Conservation (phyloP, 140 eudicot genomes). For the Erigeron philadelphicus region DNA sequence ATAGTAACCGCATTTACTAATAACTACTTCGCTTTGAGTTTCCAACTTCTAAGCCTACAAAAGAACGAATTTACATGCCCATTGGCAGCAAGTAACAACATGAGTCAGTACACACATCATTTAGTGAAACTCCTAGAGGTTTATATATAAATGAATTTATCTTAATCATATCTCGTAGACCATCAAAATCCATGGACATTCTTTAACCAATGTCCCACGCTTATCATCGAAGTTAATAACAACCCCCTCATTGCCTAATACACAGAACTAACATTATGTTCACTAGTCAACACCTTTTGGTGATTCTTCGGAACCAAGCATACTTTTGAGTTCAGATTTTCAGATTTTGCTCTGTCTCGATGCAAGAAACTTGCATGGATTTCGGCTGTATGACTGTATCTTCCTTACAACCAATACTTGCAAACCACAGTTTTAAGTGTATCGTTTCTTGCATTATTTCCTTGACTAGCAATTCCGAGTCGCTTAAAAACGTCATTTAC, state of each 20-base stretch:
- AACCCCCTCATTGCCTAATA: constrained; percentile 39
- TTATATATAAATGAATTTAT: constrained; percentile 21
- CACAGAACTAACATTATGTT: constrained; percentile 10
- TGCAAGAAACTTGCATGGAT: constrained; percentile 50
- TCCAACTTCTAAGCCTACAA: constrained; percentile 53
- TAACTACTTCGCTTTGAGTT: constrained; percentile 34
- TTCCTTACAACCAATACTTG: constrained; percentile 56
- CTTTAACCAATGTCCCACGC: constrained; percentile 43
- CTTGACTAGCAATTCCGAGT: constrained; percentile 22
- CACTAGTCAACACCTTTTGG: constrained; percentile 9
- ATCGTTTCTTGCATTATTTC: constrained; percentile 10
- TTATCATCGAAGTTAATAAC: constrained; percentile 36
- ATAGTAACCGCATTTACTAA: constrained; percentile 48
- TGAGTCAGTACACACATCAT: not conserved
- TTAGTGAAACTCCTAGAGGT: not conserved
- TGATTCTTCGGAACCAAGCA: constrained; percentile 31
- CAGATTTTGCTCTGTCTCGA: constrained; percentile 16
- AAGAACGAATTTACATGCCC: not conserved
- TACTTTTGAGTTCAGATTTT: constrained; percentile 6
- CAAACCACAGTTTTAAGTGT: constrained; percentile 21
- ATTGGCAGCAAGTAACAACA: not conserved
- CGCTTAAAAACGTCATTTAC: constrained; percentile 26
- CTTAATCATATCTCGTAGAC: constrained; percentile 50
- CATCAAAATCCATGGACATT: constrained; percentile 71
- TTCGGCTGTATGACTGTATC: constrained; percentile 45